These are phyloP conservation scores for Dendrobium nobile DNA, from an alignment of 106 monocot genomes.

Conservation along the genomic window DNA sequence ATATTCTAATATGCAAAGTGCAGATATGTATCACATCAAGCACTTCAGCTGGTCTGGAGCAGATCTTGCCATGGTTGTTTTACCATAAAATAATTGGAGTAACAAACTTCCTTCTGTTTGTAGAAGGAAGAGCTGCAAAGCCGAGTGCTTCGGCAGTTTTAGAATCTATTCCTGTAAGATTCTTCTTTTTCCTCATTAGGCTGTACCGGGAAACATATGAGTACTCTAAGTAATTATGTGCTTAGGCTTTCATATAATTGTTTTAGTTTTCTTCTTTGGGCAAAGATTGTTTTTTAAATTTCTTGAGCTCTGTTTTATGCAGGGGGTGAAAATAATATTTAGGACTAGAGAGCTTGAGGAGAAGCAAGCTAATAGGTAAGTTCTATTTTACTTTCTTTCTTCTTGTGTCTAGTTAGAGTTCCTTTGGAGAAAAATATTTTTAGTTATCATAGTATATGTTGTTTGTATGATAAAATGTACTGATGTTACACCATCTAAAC, in stretches of 20 bases:
- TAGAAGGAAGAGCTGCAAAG: constrained; percentile 90
- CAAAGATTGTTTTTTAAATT: background rate
- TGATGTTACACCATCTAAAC: background rate
- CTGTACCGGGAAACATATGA: background rate
- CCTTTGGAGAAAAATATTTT: background rate
- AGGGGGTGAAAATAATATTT: constrained; percentile 91
- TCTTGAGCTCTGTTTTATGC: constrained; percentile 2
- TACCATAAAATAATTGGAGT: constrained; percentile 90
- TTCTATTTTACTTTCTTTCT: constrained; percentile 4
- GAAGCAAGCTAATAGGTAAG: constrained; percentile 77
- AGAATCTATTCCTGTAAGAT: constrained; percentile 75
- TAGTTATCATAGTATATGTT: background rate
- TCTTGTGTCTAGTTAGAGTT: background rate
- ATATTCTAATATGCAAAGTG: background rate
- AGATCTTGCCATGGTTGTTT: constrained; percentile 93
- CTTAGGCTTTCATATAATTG: background rate
- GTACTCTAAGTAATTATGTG: background rate
- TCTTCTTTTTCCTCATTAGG: background rate
- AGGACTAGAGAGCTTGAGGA: constrained; percentile 83
- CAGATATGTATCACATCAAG: constrained; percentile 89
- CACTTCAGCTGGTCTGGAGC: constrained; percentile 88
- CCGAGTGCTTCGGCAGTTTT: constrained; percentile 58
- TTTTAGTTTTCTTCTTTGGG: constrained; percentile 1
- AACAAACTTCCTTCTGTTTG: constrained; percentile 74
- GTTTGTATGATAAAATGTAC: background rate